Evolutionary conservation across 257 asterid species (phyloP).

Genomic region (Anisodus acutangulus): DNA sequence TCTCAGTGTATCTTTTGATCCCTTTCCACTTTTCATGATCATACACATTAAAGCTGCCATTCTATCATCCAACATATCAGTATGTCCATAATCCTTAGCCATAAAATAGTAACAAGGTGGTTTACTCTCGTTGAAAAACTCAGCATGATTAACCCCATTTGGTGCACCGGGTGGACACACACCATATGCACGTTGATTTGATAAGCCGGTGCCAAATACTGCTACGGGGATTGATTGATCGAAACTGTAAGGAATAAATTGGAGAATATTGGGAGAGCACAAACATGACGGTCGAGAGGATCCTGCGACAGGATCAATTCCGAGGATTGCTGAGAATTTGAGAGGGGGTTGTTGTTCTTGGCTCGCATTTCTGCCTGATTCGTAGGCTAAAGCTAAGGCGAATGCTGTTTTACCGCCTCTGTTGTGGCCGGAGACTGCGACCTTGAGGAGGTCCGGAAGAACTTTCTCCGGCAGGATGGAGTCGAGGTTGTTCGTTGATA

Average conservation of each 20-base stretch:
- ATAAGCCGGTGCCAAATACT: conserved; percentile 62
- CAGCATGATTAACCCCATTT: conserved; percentile 66
- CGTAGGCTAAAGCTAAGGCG: conserved; percentile 55
- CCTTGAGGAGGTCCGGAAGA: conserved; percentile 47
- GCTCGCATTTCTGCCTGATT: neutral
- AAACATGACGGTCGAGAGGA: conserved; percentile 38
- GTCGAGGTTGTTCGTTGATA: conserved; percentile 44
- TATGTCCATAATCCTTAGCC: conserved; percentile 70
- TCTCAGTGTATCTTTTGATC: conserved; percentile 55
- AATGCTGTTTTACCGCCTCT: conserved; percentile 75
- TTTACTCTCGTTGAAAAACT: conserved; percentile 68
- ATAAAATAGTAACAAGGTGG: conserved; percentile 74
- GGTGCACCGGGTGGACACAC: conserved; percentile 60
- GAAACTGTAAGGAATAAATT: conserved; percentile 61
- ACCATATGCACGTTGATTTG: conserved; percentile 45
- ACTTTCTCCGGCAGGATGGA: conserved; percentile 46
- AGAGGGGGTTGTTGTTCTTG: conserved; percentile 29
- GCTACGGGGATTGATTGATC: conserved; percentile 54
- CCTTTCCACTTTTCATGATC: conserved; percentile 55
- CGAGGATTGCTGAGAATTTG: conserved; percentile 60
- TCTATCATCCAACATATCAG: conserved; percentile 58
- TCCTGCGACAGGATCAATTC: conserved; percentile 67
- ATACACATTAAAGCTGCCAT: conserved; percentile 41
- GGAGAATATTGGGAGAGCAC: conserved; percentile 52
- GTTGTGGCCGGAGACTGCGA: conserved; percentile 72